These are phyloP conservation scores for Rhodamnia argentea DNA, from an alignment of 345 rosid species.

Conservation along the genomic window DNA sequence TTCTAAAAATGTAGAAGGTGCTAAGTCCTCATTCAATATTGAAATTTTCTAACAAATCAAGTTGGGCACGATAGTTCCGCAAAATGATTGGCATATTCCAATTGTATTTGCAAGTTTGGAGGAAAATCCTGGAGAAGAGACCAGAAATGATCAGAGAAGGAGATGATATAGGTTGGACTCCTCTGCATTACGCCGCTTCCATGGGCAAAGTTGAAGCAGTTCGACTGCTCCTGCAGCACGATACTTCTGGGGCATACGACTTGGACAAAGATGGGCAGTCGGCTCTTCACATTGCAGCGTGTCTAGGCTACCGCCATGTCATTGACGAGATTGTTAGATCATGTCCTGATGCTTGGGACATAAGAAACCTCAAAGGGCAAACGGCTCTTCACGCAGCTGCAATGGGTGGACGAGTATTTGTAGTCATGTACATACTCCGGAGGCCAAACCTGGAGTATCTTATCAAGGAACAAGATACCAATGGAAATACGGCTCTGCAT, in stretches of 20 bases:
- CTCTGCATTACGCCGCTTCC: background rate
- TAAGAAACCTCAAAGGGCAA: background rate
- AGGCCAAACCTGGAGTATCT: background rate
- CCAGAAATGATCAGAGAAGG: background rate
- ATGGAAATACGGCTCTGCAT: background rate
- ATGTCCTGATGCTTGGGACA: background rate
- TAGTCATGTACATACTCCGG: background rate
- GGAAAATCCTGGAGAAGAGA: background rate
- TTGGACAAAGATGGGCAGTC: background rate
- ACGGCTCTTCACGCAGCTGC: background rate
- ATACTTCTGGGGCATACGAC: background rate
- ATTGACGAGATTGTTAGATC: background rate
- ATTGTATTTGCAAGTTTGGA: background rate
- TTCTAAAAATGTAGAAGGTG: background rate
- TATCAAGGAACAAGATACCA: background rate
- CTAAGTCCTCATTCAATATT: background rate
- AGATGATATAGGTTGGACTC: background rate
- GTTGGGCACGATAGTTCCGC: too few species aligned
- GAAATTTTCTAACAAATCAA: too few species aligned
- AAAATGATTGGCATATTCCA: background rate
- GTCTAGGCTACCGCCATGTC: background rate
- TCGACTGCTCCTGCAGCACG: background rate
- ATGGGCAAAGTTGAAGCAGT: background rate
- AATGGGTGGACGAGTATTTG: fast-evolving
- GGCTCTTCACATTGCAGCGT: background rate